Evolutionary conservation across 192 early-diverging fungal genomes (phyloP).

Genomic region (Rhizophagus clarus): DNA sequence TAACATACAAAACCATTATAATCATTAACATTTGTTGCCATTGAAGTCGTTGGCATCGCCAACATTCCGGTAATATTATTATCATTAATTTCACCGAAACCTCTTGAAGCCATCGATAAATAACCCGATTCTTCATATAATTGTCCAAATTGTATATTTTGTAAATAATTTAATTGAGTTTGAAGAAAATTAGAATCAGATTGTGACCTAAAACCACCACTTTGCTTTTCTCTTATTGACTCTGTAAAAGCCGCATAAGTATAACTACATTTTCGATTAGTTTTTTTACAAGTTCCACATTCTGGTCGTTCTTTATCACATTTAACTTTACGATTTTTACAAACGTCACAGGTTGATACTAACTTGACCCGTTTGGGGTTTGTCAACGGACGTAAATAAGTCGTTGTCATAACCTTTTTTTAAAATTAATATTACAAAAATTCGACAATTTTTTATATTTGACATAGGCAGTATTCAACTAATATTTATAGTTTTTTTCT

Average conservation of each 20-base stretch:
- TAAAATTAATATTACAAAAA: not conserved
- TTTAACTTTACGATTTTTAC: constrained; percentile 25
- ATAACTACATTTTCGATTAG: constrained; percentile 11
- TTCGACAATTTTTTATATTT: too few relatives aligned
- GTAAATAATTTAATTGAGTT: not conserved
- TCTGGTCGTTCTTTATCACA: constrained; percentile 26
- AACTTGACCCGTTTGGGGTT: constrained; percentile 12
- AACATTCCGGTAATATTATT: constrained; percentile 9
- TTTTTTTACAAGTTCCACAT: constrained; percentile 24
- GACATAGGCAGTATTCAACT: too few relatives aligned
- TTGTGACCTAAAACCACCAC: not conserved
- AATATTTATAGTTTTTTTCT: too few relatives aligned
- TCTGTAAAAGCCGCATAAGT: not conserved
- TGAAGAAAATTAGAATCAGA: not conserved
- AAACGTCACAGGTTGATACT: constrained; percentile 25
- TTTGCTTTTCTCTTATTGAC: not conserved
- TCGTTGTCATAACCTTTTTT: constrained; percentile 5
- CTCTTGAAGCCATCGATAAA: not conserved
- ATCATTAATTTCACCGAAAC: not conserved
- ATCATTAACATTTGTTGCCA: not conserved
- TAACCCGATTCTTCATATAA: not conserved
- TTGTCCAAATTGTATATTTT: not conserved
- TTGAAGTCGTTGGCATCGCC: not conserved
- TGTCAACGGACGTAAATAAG: constrained; percentile 1
- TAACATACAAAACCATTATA: not conserved